Base-by-base conservation (phyloP, 352 stramenopile species). In the Phytophthora macrochlamydospora region DNA sequence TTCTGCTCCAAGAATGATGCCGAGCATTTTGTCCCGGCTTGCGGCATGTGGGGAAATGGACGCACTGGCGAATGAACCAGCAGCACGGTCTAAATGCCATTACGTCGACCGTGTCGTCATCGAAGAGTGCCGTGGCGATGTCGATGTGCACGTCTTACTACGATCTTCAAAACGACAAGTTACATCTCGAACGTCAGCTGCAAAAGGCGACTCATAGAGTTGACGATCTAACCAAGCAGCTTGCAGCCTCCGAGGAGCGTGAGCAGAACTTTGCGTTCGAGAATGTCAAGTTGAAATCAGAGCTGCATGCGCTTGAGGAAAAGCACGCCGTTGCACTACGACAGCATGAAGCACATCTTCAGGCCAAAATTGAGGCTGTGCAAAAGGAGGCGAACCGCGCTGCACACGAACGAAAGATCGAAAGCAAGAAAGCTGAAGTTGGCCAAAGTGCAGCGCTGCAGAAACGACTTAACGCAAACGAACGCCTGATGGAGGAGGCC, bases 141-240 rank as follows among this genome's bases (percentile, higher is more conserved):
- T 75, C 77, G 9, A 94, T 94, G 87, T 94, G 87, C 62, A 94
- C 87, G 6, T 94, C 87, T 7, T 94, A 94, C 59, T 93, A 91
- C 52, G 87, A 94, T 60, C 65, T 94, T 24, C 83, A 94, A 59
- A 86, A 88, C 48, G 58, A 87, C 37, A 92, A 92, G 44, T 71
- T 70, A 0, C 69, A 88, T 50, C 65, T 93, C 0, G 78, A 92
- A 37, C 56, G 68, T 38, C 69, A 56, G 1, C 52, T 83, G 42
- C 48, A 65, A 35, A 50, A 60, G 1, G 52, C 87, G n/a, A 72
- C 86, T 50, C 44, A 63, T 3, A 68, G 69, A 30, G 83, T 66
- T n/a, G 40, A n/a, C 12, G 12, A 44, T 11, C 54, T 92, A 1
- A 57, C 46, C 0, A 65, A 70, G n/a, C 71, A 73, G 29, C 28